Evolutionary conservation across 2,329 filamentous ascomycete species (phyloP), one percentile per base, ranked within the genome.

Genomic region (Cladophialophora chaetospira): DNA sequence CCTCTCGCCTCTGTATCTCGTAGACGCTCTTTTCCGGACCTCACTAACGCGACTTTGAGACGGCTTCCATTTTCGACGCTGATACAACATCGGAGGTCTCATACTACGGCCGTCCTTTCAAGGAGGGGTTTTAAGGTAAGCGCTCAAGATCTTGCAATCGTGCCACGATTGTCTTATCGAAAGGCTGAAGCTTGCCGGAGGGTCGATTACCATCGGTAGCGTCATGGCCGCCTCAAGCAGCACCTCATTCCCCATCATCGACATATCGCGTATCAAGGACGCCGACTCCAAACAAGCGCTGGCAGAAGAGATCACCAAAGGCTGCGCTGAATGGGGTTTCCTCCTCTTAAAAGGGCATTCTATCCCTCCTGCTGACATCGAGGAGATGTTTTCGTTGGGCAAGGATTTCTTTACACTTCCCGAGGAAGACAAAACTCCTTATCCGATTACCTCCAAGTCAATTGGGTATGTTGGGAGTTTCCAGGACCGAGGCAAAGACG

Each of bases 281-380:
- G 19, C 56, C 4, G 2, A 17, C 8, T 49, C 44, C 6, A 52
- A 86, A 65, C 75, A 79, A 44, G 73, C 80, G 40, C 85, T 88
- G 1, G 91, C 91, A 19, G 73, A 84, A 53, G 83, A 87, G 33
- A 85, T 96, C 64, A 85, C 94, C n/a, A 69, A 83, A 51, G 91
- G 89, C 38, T 95, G 96, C 76, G 88, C 90, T 66, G 86, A 82
- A 2, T 88, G 91, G 3, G 91, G 92, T 55, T 96, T 97, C 77
- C 83, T 96, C 68, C 88, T 55, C 31, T n/a, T 55, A 4, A 47
- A 42, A 13, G 42, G 91, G 71, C 86, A 92, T 62, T 82, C 87
- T 26, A 87, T 96, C 60, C 73, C 84, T 0, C 67, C 81, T 2
- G 73, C 80, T 10, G 79, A 80, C 8, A 75, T 90, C 10, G 71